phyloP scores from a whole-genome alignment of 306 rosid species.

The Prunus armeniaca region DNA sequence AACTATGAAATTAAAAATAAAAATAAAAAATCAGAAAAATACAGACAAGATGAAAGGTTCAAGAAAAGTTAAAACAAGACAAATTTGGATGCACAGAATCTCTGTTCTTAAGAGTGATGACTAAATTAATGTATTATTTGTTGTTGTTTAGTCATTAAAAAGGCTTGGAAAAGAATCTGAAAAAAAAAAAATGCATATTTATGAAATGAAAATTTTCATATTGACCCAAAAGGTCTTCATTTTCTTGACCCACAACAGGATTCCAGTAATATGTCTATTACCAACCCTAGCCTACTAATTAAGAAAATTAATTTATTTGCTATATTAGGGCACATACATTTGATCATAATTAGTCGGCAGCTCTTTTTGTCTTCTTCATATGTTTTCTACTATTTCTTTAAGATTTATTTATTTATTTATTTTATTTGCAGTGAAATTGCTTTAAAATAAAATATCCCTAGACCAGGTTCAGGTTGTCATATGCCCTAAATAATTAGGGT shows the following conservation, averaged over 20 bases:
- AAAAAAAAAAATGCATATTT: not conserved
- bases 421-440: not conserved
- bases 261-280: slow-evolving; percentile 12
- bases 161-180: not conserved
- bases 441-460: not conserved
- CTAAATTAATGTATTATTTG: not conserved
- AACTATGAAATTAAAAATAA: not conserved
- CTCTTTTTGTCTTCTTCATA: slow-evolving; percentile 25
- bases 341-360: slow-evolving; percentile 13
- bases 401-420: not conserved
- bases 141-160: not conserved
- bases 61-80: not conserved
- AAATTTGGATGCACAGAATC: not conserved
- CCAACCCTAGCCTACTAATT: not conserved
- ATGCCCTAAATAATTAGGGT: slow-evolving; percentile 37
- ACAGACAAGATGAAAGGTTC: not conserved
- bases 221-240: not conserved
- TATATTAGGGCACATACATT: not conserved
- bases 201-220: not conserved
- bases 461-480: not conserved
- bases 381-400: slow-evolving; percentile 15
- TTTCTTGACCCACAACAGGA: slow-evolving; percentile 10
- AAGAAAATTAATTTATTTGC: not conserved
- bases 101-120: not conserved
- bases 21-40: not conserved